Evolutionary conservation across 208 protist genomes (phyloP), one percentile per base, ranked within the genome.

Genomic region (Naegleria lovaniensis): DNA sequence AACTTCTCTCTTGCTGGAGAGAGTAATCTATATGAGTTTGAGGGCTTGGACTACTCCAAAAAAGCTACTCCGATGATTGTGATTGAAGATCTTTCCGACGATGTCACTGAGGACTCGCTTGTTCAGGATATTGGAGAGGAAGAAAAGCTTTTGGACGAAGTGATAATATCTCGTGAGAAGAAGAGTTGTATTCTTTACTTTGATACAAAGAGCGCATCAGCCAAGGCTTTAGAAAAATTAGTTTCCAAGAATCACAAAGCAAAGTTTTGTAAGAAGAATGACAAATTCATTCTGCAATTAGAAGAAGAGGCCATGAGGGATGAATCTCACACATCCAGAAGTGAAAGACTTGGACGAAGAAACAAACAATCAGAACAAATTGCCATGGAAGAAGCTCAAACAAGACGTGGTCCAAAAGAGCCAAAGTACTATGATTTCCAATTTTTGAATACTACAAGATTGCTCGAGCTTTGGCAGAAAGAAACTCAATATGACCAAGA

Each of bases 1-100:
- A 98, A 96, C 93, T 98, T 99, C 86, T 94, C 97, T 85, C 94
- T 98, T 6, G 95, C 95, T 76, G 95, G 96, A 86, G 97, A 96
- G 88, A 93, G 94, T 0, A 98, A 98, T 93, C 95, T 99, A 2
- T 98, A 99, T 92, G 95, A 98, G 55, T 99, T 99, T 91, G 97
- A 99, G 84, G 98, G 98, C 58, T 93, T 98, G 5, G 97, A 97
- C 92, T 98, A 96, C 93, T 90, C 58, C 43, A 36, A 84, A 22
- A 94, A 95, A 86, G 84, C 90, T 13, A 95, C 95, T 4, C 92
- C 91, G 0, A 58, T 7, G 5, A 51, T 92, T 36, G 48, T 90
- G 6, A 43, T 92, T 38, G 59, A 92, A n/a, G 40, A 83, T 13
- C 16, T 41, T 58, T 7, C 11, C 9, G 86, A 89, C 2, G 13